These are phyloP conservation scores for Rhododendron ovatum DNA, from an alignment of 148 eudicot genomes.

Conservation along the genomic window DNA sequence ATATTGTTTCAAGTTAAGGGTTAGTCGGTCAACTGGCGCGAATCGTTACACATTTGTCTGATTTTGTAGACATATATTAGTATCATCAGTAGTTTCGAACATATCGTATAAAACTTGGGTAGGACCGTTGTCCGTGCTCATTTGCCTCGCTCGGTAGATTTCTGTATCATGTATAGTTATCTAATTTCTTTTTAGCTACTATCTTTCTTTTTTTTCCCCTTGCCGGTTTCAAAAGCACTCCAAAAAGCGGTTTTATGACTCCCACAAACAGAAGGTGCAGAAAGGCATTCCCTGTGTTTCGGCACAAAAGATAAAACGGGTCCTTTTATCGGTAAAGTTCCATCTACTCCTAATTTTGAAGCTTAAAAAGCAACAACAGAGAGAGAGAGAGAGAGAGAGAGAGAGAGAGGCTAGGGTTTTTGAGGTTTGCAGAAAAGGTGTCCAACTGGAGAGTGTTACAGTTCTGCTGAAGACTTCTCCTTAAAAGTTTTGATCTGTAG, in stretches of 20 bases:
- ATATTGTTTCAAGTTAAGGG: too few relatives aligned
- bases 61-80: too few relatives aligned
- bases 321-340: constrained; percentile 1
- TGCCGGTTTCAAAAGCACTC: constrained; percentile 1
- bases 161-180: background rate
- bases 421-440: background rate
- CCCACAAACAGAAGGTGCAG: constrained; percentile 13
- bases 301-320: constrained; percentile 17
- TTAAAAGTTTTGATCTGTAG: background rate
- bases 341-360: background rate
- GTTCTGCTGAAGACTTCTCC: background rate
- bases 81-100: too few relatives aligned
- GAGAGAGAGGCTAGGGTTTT: background rate
- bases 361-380: background rate
- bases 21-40: too few relatives aligned
- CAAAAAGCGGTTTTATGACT: background rate
- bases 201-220: background rate
- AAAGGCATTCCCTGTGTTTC: constrained; percentile 23
- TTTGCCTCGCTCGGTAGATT: too few relatives aligned
- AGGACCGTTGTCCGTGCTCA: too few relatives aligned
- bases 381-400: background rate
- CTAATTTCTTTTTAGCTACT: background rate
- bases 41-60: too few relatives aligned
- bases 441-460: background rate
- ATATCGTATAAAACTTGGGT: too few relatives aligned